A percentile compares a stretch with the other conserved stretches of the same genome.
Conservation (phyloP, 371 early-diverging fungal genomes). For the Rhizomucor pusillus region DNA sequence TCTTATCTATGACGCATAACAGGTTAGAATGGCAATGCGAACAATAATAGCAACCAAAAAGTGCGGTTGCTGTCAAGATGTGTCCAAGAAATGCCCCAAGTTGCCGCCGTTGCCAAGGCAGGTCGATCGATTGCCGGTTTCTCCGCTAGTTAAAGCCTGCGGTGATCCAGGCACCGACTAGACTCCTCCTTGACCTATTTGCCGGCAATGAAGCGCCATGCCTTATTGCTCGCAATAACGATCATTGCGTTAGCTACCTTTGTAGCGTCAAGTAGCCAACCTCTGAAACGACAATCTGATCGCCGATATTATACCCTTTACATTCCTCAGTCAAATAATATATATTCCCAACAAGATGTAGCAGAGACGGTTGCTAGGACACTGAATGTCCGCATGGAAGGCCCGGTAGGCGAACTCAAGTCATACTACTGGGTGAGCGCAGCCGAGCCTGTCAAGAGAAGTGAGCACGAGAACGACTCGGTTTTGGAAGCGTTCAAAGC, state of each 20-base stretch:
- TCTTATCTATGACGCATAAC: no score
- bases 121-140: no score
- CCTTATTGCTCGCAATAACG: neutral
- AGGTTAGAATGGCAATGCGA: no score
- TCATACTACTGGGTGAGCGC: conserved; percentile 58
- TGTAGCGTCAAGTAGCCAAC: neutral
- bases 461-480: conserved; percentile 19
- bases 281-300: conserved; percentile 17
- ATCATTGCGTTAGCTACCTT: neutral
- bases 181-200: no score
- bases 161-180: no score
- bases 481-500: conserved; percentile 15
- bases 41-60: no score
- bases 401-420: conserved; percentile 60
- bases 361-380: conserved; percentile 27
- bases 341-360: conserved; percentile 8
- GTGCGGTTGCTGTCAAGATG: no score
- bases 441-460: conserved; percentile 7
- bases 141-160: no score
- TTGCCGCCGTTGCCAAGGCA: no score
- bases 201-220: neutral
- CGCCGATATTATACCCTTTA: conserved; percentile 50
- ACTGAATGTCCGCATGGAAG: conserved; percentile 47
- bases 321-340: conserved; percentile 17
- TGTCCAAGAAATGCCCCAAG: no score